Percentiles rank a stretch among this genome's conserved stretches.
Conservation (phyloP, 495 filamentous ascomycete species). For the Elasticomyces elasticus region DNA sequence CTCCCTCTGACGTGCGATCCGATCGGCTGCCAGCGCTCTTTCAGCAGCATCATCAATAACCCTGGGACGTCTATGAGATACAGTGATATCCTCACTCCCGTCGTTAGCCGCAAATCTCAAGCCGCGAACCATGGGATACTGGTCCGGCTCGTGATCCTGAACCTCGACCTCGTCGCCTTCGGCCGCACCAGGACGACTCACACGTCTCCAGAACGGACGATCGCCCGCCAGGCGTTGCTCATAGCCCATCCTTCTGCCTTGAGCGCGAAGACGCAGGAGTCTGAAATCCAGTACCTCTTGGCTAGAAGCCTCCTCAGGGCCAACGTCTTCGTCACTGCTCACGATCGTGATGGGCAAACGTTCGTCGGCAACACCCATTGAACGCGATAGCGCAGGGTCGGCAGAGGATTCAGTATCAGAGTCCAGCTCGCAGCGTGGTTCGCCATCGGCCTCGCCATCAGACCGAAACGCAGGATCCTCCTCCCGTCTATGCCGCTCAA, state of each 20-base stretch:
- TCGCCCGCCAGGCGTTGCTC: conserved; percentile 9
- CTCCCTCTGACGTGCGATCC: too few relatives aligned
- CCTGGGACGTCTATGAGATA: too few relatives aligned
- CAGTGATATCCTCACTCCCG: too few relatives aligned
- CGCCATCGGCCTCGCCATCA: neutral
- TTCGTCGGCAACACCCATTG: neutral
- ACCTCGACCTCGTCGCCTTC: too few relatives aligned
- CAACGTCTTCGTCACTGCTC: conserved; percentile 13
- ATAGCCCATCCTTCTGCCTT: conserved; percentile 15
- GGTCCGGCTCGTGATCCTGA: too few relatives aligned
- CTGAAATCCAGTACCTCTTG: conserved; percentile 21
- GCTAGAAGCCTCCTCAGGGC: conserved; percentile 12
- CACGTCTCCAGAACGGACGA: conserved; percentile 1
- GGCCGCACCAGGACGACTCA: neutral
- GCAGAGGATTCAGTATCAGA: too few relatives aligned
- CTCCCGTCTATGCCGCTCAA: too few relatives aligned
- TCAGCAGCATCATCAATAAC: too few relatives aligned
- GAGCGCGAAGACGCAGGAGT: conserved; percentile 21
- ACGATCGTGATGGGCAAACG: conserved; percentile 2
- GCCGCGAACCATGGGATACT: too few relatives aligned
- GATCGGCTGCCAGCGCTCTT: too few relatives aligned
- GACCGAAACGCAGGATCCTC: too few relatives aligned
- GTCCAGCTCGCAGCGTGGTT: conserved; percentile 14
- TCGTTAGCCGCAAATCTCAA: too few relatives aligned
- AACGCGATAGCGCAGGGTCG: neutral